These are phyloP conservation scores for Primulina huaijiensis DNA, from an alignment of 257 asterid species.

Conservation along the genomic window DNA sequence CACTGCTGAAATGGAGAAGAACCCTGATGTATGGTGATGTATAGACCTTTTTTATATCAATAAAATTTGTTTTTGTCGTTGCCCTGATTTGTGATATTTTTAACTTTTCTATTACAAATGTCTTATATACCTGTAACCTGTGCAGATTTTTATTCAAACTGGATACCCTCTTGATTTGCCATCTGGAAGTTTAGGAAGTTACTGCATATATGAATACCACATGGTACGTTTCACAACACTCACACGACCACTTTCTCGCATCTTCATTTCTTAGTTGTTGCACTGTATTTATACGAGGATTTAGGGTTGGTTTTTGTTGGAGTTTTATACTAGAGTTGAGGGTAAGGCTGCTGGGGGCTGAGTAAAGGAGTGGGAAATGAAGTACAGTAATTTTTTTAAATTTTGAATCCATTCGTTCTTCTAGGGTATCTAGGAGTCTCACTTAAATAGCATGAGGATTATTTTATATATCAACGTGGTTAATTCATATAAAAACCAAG, in stretches of 20 bases:
- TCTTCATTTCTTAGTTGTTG: background rate
- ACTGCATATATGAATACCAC: conserved; percentile 98
- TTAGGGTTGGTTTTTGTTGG: background rate
- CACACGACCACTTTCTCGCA: conserved; percentile 16
- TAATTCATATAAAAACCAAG: background rate
- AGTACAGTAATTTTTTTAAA: background rate
- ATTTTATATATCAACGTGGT: background rate
- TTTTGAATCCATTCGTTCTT: background rate
- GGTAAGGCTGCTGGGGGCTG: background rate
- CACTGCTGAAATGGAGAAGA: conserved; percentile 87
- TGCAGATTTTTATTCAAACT: conserved; percentile 97
- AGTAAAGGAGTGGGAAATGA: background rate
- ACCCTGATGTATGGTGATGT: conserved; percentile 66
- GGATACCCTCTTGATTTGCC: conserved; percentile 99
- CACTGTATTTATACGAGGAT: background rate
- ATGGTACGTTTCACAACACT: conserved; percentile 57
- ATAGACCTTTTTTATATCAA: conserved; percentile 10
- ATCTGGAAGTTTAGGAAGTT: conserved; percentile 98
- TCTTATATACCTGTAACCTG: conserved; percentile 20
- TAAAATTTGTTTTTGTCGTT: conserved; percentile 19
- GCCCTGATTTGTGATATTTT: conserved; percentile 17
- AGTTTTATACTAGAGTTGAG: background rate
- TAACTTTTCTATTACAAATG: conserved; percentile 22
- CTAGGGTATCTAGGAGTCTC: background rate
- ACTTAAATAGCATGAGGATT: background rate